phyloP scores from a whole-genome alignment of 164 flowering plant genomes.

The Taxillus chinensis region DNA sequence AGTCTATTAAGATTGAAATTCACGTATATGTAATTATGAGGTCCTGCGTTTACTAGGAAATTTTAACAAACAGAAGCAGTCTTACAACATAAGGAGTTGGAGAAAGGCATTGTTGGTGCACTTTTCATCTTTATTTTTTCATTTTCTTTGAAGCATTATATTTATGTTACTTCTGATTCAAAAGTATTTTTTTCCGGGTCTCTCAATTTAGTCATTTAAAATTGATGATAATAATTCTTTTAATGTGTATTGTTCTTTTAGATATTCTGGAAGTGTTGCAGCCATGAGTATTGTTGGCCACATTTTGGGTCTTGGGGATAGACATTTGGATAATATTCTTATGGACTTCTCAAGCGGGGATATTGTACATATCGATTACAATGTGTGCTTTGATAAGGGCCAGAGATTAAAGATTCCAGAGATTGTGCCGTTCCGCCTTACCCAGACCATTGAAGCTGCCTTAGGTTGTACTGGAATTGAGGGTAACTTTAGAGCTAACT shows the following conservation, averaged over 20 bases:
- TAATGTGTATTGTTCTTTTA: slow-evolving; percentile 19
- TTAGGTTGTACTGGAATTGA: slow-evolving; percentile 89
- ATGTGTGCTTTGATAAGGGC: slow-evolving; percentile 96
- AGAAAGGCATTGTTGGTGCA: too few relatives aligned
- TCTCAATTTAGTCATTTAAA: too few relatives aligned
- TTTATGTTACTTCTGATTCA: too few relatives aligned
- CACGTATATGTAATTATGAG: too few relatives aligned
- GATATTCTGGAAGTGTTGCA: slow-evolving; percentile 89
- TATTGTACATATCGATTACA: slow-evolving; percentile 92
- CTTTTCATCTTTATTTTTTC: too few relatives aligned
- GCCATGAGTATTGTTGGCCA: slow-evolving; percentile 98
- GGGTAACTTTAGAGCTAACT: slow-evolving; percentile 79
- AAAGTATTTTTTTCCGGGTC: too few relatives aligned
- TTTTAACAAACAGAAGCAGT: too few relatives aligned
- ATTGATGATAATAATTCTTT: too few relatives aligned
- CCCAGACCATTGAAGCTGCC: slow-evolving; percentile 90
- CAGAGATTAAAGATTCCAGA: slow-evolving; percentile 86
- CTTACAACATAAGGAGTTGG: too few relatives aligned
- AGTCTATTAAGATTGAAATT: too few relatives aligned
- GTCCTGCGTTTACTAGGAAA: too few relatives aligned
- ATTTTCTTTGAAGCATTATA: too few relatives aligned
- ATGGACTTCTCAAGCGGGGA: slow-evolving; percentile 84
- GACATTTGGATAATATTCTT: slow-evolving; percentile 96
- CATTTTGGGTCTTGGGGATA: slow-evolving; percentile 87
- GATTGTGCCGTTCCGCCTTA: slow-evolving; percentile 97